These are phyloP conservation scores for Nemania serpens DNA, from an alignment of 2,329 filamentous ascomycete genomes.

Conservation along the genomic window DNA sequence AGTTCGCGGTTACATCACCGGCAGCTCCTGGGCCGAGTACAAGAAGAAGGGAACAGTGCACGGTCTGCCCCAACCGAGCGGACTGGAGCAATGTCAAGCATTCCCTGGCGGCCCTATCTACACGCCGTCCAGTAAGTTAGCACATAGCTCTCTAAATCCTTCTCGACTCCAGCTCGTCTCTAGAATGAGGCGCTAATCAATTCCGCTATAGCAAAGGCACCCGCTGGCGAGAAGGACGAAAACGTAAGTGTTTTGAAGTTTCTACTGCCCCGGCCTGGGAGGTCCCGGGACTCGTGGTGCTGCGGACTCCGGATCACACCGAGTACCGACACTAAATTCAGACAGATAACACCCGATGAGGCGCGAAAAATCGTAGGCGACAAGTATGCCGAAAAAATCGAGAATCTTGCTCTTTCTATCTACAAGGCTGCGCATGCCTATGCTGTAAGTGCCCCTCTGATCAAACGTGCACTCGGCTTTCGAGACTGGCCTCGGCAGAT, in stretches of 20 bases:
- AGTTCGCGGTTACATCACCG: slow-evolving; percentile 86
- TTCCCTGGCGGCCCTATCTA: slow-evolving; percentile 69
- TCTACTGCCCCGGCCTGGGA: neutral
- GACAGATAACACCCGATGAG: slow-evolving; percentile 67
- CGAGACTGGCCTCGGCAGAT: neutral
- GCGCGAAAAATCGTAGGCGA: slow-evolving; percentile 68
- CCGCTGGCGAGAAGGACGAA: slow-evolving; percentile 76
- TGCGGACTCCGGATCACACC: neutral
- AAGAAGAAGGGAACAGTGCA: slow-evolving; percentile 75
- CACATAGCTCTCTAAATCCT: neutral
- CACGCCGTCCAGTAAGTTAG: slow-evolving; percentile 61
- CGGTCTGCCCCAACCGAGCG: slow-evolving; percentile 70
- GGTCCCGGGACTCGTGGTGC: neutral
- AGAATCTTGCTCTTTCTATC: slow-evolving; percentile 65
- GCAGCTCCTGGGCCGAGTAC: slow-evolving; percentile 82
- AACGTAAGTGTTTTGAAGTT: slow-evolving; percentile 52
- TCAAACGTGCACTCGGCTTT: neutral
- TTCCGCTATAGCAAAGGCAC: slow-evolving; percentile 71
- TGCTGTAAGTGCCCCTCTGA: slow-evolving; percentile 47
- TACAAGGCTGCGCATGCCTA: slow-evolving; percentile 68
- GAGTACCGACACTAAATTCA: neutral
- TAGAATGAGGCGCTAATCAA: slow-evolving; percentile 3
- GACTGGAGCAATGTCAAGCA: slow-evolving; percentile 71
- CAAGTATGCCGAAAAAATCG: slow-evolving; percentile 66
- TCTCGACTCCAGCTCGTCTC: neutral